A percentile compares a stretch with the other conserved stretches of the same genome.
Evolutionary conservation across 2,329 filamentous ascomycete species (phyloP).

Genomic region (Rosellinia necatrix): DNA sequence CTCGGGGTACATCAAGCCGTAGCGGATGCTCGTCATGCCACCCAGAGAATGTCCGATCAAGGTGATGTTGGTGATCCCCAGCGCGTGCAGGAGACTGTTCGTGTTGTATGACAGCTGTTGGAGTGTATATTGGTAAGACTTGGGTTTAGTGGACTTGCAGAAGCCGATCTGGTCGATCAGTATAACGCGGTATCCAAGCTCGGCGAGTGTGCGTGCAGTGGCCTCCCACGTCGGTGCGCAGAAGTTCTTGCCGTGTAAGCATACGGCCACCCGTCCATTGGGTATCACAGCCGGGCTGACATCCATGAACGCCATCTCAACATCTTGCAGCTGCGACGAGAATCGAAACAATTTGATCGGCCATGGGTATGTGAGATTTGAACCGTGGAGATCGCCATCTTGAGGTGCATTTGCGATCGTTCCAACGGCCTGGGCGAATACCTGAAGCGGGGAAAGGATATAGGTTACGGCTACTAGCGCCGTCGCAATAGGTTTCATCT

Average conservation of each 20-base stretch:
- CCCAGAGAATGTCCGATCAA: conserved; percentile 61
- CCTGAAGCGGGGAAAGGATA: conserved; percentile 15
- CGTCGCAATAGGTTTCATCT: conserved; percentile 30
- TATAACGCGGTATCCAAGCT: conserved; percentile 55
- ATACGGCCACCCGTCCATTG: conserved; percentile 50
- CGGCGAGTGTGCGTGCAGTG: conserved; percentile 49
- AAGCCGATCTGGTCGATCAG: conserved; percentile 61
- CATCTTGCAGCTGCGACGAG: conserved; percentile 50
- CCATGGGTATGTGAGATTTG: conserved; percentile 58
- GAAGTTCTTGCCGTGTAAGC: conserved; percentile 62
- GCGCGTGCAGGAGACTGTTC: conserved; percentile 49
- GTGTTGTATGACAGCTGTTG: conserved; percentile 58
- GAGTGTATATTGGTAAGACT: conserved; percentile 56
- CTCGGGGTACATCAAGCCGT: conserved; percentile 55
- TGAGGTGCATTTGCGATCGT: conserved; percentile 45
- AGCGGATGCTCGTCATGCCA: conserved; percentile 58
- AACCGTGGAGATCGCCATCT: conserved; percentile 51
- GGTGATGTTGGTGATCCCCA: conserved; percentile 49
- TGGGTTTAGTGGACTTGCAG: conserved; percentile 60
- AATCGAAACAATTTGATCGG: conserved; percentile 55
- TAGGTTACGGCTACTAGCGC: conserved; percentile 27
- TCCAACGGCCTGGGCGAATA: conserved; percentile 24
- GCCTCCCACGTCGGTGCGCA: conserved; percentile 57
- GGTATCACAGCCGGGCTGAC: conserved; percentile 43
- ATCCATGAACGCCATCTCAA: conserved; percentile 63